Conservation (phyloP, 768 basidiomycete species). For the Aureoboletus auriporus region DNA sequence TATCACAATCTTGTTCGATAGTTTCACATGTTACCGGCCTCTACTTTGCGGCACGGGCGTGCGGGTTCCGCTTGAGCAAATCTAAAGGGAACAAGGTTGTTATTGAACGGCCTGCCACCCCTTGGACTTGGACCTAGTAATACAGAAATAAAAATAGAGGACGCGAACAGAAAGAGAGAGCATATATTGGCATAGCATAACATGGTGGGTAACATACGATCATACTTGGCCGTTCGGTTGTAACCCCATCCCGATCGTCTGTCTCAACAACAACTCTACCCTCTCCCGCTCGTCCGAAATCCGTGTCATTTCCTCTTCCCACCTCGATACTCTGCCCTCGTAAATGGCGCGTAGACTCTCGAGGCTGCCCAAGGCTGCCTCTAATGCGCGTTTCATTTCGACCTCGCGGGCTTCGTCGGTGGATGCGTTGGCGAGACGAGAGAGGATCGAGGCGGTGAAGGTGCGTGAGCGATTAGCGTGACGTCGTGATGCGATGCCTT, state of each 20-base stretch:
- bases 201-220: too few relatives aligned
- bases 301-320: slow-evolving; percentile 66
- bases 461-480: slow-evolving; percentile 44
- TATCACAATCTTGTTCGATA: too few relatives aligned
- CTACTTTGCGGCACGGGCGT: too few relatives aligned
- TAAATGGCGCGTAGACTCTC: slow-evolving; percentile 61
- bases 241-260: slow-evolving; percentile 51
- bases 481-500: slow-evolving; percentile 54
- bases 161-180: too few relatives aligned
- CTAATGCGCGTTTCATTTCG: slow-evolving; percentile 65
- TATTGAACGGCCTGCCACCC: too few relatives aligned
- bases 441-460: slow-evolving; percentile 42
- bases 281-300: slow-evolving; percentile 63
- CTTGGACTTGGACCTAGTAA: too few relatives aligned
- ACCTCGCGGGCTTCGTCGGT: slow-evolving; percentile 48
- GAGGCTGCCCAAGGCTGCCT: slow-evolving; percentile 64
- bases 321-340: slow-evolving; percentile 62
- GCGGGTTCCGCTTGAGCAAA: too few relatives aligned
- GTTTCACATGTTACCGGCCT: too few relatives aligned
- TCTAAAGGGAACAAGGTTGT: too few relatives aligned
- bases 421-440: slow-evolving; percentile 31
- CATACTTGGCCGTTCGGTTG: slow-evolving; percentile 2
- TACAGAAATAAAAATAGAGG: too few relatives aligned
- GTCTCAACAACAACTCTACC: slow-evolving; percentile 61
- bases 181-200: too few relatives aligned